Percentiles rank a stretch among this genome's conserved stretches.
Conservation (phyloP, 257 asterid species). For the Primulina tabacum region DNA sequence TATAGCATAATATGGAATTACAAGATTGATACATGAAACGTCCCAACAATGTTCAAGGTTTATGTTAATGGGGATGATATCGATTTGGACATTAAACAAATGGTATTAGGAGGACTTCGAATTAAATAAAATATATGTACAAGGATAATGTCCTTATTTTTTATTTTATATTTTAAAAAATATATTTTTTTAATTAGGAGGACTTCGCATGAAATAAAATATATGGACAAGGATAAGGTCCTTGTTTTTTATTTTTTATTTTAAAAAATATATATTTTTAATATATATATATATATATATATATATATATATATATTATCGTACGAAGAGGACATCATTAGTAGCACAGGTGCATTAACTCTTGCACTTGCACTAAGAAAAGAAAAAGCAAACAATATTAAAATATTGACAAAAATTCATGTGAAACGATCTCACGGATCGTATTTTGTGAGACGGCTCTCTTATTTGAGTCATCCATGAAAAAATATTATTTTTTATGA, state of each 20-base stretch:
- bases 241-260: neutral
- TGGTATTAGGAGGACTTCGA: slow-evolving; percentile 25
- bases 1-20: neutral
- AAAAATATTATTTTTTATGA: no score
- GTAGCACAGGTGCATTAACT: slow-evolving; percentile 19
- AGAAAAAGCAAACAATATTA: neutral
- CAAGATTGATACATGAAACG: neutral
- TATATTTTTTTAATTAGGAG: neutral
- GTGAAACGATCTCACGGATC: no score
- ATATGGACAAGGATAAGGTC: slow-evolving; percentile 23
- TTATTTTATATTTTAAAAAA: no score
- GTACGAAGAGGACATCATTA: neutral
- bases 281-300: no score
- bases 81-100: slow-evolving; percentile 23
- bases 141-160: slow-evolving; percentile 20
- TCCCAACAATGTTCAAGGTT: neutral
- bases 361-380: slow-evolving; percentile 23
- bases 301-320: no score
- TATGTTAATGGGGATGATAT: no score
- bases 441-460: no score
- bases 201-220: slow-evolving; percentile 23
- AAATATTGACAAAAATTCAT: no score
- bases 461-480: no score
- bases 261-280: no score
- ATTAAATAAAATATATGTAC: neutral